A percentile compares a stretch with the other conserved stretches of the same genome.
Evolutionary conservation across 2,329 filamentous ascomycete species (phyloP).

Genomic region (Elsinoe ampelina): DNA sequence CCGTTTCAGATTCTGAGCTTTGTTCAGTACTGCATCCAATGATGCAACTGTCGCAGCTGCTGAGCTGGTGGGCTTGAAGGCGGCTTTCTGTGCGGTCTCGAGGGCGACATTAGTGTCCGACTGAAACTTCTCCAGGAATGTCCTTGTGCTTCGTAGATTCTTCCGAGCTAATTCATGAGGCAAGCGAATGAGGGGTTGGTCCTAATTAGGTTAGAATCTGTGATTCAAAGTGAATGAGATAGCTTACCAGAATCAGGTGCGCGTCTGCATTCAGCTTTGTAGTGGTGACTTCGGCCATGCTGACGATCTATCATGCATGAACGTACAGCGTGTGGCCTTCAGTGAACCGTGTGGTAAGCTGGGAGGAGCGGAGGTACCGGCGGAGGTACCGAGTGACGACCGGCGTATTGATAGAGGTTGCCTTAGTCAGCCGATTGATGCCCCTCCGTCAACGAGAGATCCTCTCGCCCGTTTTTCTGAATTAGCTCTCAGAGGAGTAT

Average conservation of each 20-base stretch:
- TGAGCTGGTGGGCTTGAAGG: not conserved
- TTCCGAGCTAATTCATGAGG: conserved; percentile 88
- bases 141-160: conserved; percentile 82
- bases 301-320: not conserved
- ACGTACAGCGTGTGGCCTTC: too few species aligned
- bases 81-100: conserved; percentile 34
- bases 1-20: conserved; percentile 78
- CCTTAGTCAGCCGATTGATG: too few species aligned
- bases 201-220: conserved; percentile 41
- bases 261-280: conserved; percentile 64
- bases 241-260: conserved; percentile 61
- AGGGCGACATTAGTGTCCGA: conserved; percentile 55
- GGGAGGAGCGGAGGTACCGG: too few species aligned
- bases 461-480: too few species aligned
- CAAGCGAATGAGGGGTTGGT: conserved; percentile 87
- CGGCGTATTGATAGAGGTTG: too few species aligned
- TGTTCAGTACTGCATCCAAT: conserved; percentile 74
- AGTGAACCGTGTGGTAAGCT: too few species aligned
- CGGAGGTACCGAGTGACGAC: too few species aligned
- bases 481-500: too few species aligned
- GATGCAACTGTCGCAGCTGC: conserved; percentile 62
- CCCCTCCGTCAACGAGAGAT: too few species aligned
- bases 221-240: not conserved
- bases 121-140: conserved; percentile 50
- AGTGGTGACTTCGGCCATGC: conserved; percentile 40